Conservation (phyloP, 768 basidiomycete genomes). For the Amyloporia xantha region DNA sequence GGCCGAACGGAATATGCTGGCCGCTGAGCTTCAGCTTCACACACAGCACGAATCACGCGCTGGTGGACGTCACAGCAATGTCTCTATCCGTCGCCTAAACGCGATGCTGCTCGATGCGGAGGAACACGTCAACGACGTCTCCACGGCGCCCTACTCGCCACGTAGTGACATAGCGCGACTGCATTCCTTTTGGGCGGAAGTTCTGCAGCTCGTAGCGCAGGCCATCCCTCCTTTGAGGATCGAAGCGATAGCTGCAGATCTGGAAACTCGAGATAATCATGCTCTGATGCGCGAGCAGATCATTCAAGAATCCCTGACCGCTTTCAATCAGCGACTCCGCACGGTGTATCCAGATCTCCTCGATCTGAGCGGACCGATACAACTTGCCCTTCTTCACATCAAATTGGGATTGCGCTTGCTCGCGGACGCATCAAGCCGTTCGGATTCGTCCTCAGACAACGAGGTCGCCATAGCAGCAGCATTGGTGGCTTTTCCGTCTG, state of each 20-base stretch:
- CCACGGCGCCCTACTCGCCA: constrained; percentile 18
- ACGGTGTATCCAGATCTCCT: constrained; percentile 59
- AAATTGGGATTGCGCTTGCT: constrained; percentile 67
- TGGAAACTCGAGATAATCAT: constrained; percentile 31
- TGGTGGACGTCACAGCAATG: constrained; percentile 51
- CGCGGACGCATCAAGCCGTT: constrained; percentile 16
- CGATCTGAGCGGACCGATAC: constrained; percentile 67
- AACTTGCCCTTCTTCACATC: constrained; percentile 56
- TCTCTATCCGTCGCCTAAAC: constrained; percentile 40
- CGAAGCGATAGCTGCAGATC: constrained; percentile 34
- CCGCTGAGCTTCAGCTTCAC: constrained; percentile 49
- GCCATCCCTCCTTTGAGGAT: constrained; percentile 44
- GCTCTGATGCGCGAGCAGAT: constrained; percentile 55
- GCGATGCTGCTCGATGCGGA: constrained; percentile 23
- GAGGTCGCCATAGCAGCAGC: constrained; percentile 19
- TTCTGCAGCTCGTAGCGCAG: constrained; percentile 66
- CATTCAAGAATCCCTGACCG: constrained; percentile 70
- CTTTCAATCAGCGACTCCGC: constrained; percentile 70
- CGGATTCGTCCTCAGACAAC: not conserved
- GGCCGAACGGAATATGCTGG: constrained; percentile 34
- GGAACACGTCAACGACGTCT: constrained; percentile 23
- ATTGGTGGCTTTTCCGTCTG: constrained; percentile 50
- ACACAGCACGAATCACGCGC: constrained; percentile 43
- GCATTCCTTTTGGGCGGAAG: constrained; percentile 67
- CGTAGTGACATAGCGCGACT: constrained; percentile 37